Percentiles rank a stretch among this genome's conserved stretches.
Evolutionary conservation across 345 rosid genomes (phyloP).

Genomic region (Salix exigua): DNA sequence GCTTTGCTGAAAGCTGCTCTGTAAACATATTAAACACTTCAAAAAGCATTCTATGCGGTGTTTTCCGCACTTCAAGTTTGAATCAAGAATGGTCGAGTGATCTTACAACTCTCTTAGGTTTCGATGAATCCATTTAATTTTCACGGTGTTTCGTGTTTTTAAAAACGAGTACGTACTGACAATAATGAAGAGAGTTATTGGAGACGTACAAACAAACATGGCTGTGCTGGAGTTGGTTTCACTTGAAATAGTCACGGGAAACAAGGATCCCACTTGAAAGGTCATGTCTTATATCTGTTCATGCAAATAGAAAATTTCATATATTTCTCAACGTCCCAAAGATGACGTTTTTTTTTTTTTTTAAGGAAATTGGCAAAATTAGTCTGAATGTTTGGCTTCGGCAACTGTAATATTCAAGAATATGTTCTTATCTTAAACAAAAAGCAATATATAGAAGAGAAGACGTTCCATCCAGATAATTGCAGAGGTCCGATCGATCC

Average conservation of each 20-base stretch:
- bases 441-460: constrained; percentile 34
- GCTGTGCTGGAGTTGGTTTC: neutral
- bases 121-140: too few relatives aligned
- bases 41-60: too few relatives aligned
- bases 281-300: neutral
- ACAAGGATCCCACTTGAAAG: neutral
- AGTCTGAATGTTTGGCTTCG: neutral
- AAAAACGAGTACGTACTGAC: too few relatives aligned
- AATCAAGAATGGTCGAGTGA: too few relatives aligned
- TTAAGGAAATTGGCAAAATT: neutral
- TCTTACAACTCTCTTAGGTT: too few relatives aligned
- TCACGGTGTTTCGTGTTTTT: too few relatives aligned
- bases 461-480: constrained; percentile 32
- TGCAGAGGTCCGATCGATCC: constrained; percentile 31
- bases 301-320: neutral
- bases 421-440: constrained; percentile 25
- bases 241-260: neutral
- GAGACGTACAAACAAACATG: too few relatives aligned
- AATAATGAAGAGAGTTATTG: too few relatives aligned
- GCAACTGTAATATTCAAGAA: neutral
- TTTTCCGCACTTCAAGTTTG: too few relatives aligned
- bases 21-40: neutral
- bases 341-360: neutral
- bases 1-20: neutral
- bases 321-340: neutral